Evolutionary conservation across 2,329 filamentous ascomycete genomes (phyloP).

Genomic region (Colletotrichum liriopes): DNA sequence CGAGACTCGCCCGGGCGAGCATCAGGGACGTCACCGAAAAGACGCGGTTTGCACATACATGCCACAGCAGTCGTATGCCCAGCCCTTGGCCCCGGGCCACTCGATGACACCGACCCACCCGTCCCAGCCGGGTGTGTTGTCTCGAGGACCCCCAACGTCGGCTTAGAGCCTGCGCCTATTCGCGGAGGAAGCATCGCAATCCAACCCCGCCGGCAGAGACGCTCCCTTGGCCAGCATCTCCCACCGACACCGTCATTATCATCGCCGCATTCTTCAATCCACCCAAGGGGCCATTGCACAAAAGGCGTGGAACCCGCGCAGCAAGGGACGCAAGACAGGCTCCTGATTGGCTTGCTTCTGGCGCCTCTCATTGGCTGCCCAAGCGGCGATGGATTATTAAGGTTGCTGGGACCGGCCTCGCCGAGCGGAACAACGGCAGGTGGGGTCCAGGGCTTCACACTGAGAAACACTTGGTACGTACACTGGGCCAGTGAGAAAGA

Average conservation of each 20-base stretch:
- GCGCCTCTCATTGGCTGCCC: slow-evolving; percentile 22
- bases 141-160: neutral
- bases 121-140: no score
- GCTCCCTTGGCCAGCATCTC: neutral
- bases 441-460: neutral
- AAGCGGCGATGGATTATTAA: slow-evolving; percentile 27
- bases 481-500: neutral
- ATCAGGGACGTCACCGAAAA: no score
- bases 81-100: no score
- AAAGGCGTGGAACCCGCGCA: neutral
- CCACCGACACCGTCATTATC: slow-evolving; percentile 6
- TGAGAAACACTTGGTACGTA: neutral
- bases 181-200: neutral
- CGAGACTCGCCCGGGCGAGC: no score
- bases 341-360: neutral
- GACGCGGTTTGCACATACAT: no score
- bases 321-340: neutral
- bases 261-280: neutral
- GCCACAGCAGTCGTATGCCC: no score
- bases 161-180: neutral
- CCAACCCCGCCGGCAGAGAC: neutral
- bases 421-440: slow-evolving; percentile 26
- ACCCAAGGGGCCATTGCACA: neutral
- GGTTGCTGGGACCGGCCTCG: slow-evolving; percentile 39
- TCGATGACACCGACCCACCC: no score